Evolutionary conservation across 148 eudicot species (phyloP).

Genomic region (Pharnaceum exiguum): DNA sequence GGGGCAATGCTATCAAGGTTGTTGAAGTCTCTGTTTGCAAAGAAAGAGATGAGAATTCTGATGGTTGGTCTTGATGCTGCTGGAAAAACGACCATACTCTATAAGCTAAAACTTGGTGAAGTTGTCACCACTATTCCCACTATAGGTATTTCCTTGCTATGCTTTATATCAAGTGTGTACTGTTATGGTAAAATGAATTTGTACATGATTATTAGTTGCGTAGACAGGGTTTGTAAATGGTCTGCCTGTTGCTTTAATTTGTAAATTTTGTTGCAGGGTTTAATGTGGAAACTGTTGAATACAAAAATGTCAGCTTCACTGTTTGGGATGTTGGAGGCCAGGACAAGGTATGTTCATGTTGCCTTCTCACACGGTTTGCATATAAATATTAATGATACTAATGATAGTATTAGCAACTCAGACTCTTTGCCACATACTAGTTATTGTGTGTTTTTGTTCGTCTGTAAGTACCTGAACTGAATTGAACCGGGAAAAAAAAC

Average conservation of each 20-base stretch:
- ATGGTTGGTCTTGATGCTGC: slow-evolving; percentile 94
- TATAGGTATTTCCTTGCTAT: slow-evolving; percentile 44
- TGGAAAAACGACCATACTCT: slow-evolving; percentile 80
- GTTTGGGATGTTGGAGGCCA: slow-evolving; percentile 97
- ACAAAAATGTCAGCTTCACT: slow-evolving; percentile 75
- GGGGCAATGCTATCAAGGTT: slow-evolving; percentile 57
- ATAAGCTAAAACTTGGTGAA: slow-evolving; percentile 84
- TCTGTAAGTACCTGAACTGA: no score
- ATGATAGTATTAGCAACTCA: no score
- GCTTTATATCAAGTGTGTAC: no score
- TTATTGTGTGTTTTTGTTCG: no score
- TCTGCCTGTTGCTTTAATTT: not conserved
- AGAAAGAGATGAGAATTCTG: slow-evolving; percentile 77
- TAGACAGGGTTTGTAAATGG: not conserved
- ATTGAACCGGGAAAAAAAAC: no score
- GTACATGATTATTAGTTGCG: not conserved
- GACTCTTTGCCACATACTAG: no score
- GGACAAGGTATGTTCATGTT: slow-evolving; percentile 49
- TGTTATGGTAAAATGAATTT: not conserved
- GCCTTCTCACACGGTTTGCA: not conserved
- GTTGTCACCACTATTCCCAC: slow-evolving; percentile 81
- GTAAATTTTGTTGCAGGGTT: slow-evolving; percentile 41
- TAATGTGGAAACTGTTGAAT: slow-evolving; percentile 82
- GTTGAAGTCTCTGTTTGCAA: slow-evolving; percentile 51
- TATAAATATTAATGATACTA: not conserved